These are phyloP conservation scores for Penicillium tannophilum DNA, from an alignment of 495 filamentous ascomycete species.

Conservation along the genomic window DNA sequence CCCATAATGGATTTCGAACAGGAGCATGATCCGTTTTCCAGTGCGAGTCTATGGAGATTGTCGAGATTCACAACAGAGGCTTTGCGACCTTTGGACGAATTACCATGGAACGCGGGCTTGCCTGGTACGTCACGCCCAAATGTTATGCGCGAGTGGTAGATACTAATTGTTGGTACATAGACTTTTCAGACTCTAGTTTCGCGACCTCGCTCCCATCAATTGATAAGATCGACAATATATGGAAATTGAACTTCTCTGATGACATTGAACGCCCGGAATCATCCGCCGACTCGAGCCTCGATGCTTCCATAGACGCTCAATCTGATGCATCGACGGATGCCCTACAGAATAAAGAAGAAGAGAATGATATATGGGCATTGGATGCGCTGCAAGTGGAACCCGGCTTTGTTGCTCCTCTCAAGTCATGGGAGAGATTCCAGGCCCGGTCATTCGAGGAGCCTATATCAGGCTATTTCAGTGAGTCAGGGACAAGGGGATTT, in stretches of 20 bases:
- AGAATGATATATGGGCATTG: slow-evolving; percentile 60
- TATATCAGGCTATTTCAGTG: slow-evolving; percentile 68
- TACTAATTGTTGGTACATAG: slow-evolving; percentile 19
- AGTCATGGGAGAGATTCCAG: slow-evolving; percentile 75
- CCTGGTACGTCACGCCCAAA: slow-evolving; percentile 33
- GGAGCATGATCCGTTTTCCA: slow-evolving; percentile 64
- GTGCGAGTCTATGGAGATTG: slow-evolving; percentile 65
- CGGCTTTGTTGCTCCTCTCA: slow-evolving; percentile 43
- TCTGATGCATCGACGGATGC: slow-evolving; percentile 13
- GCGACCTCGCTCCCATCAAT: slow-evolving; percentile 22
- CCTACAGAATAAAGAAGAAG: slow-evolving; percentile 21
- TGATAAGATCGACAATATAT: slow-evolving; percentile 31
- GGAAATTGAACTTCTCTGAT: slow-evolving; percentile 36
- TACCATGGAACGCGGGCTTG: slow-evolving; percentile 39
- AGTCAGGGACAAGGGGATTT: slow-evolving; percentile 71
- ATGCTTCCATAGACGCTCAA: slow-evolving; percentile 35
- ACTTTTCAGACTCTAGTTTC: slow-evolving; percentile 32
- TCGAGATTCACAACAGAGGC: slow-evolving; percentile 49
- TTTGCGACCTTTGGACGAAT: slow-evolving; percentile 40
- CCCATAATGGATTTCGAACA: slow-evolving; percentile 51
- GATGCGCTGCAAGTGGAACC: slow-evolving; percentile 21
- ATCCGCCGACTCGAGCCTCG: slow-evolving; percentile 26
- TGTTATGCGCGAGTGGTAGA: slow-evolving; percentile 3
- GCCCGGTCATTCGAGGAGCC: slow-evolving; percentile 43
- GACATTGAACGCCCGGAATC: slow-evolving; percentile 23